Conservation (phyloP, 2,329 filamentous ascomycete species). For the Chrysosporium queenslandicum region DNA sequence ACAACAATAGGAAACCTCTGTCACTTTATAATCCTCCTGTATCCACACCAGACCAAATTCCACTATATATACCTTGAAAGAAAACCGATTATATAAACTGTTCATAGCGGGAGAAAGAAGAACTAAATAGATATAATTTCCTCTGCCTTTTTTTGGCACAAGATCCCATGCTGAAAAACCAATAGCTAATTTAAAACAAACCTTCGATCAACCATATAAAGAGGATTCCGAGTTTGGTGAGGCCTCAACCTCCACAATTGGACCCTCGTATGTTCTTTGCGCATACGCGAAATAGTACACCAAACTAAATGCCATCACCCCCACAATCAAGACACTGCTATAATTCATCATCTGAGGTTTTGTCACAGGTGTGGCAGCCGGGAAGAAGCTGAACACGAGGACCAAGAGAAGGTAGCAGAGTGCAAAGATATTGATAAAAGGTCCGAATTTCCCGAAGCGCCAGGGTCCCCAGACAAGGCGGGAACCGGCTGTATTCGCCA, state of each 20-base stretch:
- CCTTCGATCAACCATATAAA: neutral
- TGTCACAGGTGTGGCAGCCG: constrained; percentile 25
- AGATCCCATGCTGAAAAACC: neutral
- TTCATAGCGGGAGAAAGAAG: neutral
- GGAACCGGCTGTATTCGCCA: constrained; percentile 16
- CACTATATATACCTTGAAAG: constrained; percentile 1
- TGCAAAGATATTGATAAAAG: constrained; percentile 28
- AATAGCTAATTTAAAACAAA: neutral
- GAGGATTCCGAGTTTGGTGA: neutral
- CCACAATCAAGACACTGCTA: constrained; percentile 36
- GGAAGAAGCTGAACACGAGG: constrained; percentile 29
- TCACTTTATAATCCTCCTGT: neutral
- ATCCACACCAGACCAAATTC: neutral
- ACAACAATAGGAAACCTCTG: neutral
- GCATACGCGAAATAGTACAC: constrained; percentile 31
- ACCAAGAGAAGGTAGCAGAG: constrained; percentile 26
- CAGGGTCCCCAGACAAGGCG: constrained; percentile 23
- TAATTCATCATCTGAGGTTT: constrained; percentile 31
- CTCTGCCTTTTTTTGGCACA: neutral
- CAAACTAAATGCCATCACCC: constrained; percentile 32
- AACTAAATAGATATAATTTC: neutral
- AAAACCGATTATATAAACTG: neutral
- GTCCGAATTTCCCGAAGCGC: constrained; percentile 23
- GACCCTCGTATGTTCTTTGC: constrained; percentile 24
- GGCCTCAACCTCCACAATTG: constrained; percentile 20